Conservation (phyloP, 805 yeast genomes). For the Monosporozyma solicola region DNA sequence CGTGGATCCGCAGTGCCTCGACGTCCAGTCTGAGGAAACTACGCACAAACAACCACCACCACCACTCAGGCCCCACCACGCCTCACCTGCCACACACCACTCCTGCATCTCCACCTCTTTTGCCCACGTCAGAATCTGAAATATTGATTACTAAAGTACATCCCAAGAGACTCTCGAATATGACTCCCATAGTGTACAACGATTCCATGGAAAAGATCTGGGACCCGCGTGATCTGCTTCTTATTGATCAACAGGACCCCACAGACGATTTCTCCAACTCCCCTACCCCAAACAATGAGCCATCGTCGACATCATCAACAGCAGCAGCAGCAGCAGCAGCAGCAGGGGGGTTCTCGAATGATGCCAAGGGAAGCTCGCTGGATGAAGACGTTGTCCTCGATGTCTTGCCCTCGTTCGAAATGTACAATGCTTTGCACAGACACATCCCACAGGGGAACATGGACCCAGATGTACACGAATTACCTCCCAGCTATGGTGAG, state of each 20-base stretch:
- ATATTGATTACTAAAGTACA: not conserved
- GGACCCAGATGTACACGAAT: slow-evolving; percentile 12
- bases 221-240: not conserved
- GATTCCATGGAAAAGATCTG: not conserved
- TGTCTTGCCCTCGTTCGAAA: slow-evolving; percentile 22
- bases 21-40: slow-evolving; percentile 12
- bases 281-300: slow-evolving; percentile 14
- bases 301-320: not conserved
- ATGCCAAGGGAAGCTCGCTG: slow-evolving; percentile 6
- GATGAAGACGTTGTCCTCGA: slow-evolving; percentile 12
- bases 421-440: slow-evolving; percentile 20
- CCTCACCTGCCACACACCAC: not conserved
- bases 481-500: slow-evolving; percentile 13
- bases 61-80: not conserved
- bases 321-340: too few species aligned
- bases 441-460: slow-evolving; percentile 18
- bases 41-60: not conserved
- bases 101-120: not conserved
- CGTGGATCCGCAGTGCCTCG: slow-evolving; percentile 20
- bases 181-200: not conserved
- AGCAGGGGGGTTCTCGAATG: slow-evolving; percentile 2
- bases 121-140: not conserved
- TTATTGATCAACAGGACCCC: slow-evolving; percentile 5
- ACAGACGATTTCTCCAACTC: slow-evolving; percentile 20
- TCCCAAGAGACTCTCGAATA: not conserved